These are phyloP conservation scores for Irpex sp. DNA, from an alignment of 1,284 basidiomycete genomes.

Conservation along the genomic window DNA sequence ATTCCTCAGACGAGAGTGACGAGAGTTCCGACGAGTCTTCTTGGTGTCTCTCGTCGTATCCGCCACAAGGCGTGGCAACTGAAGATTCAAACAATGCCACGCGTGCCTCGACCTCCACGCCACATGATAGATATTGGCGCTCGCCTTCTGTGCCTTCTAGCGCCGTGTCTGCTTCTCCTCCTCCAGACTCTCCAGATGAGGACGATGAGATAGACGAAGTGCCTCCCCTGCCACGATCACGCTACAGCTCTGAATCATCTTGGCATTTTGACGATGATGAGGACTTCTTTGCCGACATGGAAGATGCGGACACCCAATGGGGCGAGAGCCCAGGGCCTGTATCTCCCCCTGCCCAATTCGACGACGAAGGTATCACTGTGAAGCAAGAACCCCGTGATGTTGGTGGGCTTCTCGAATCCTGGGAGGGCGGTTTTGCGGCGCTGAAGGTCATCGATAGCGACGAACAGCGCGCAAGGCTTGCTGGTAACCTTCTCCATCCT, in stretches of 20 bases:
- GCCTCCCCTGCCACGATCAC: neutral
- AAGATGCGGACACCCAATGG: conserved; percentile 50
- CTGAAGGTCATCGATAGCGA: conserved; percentile 37
- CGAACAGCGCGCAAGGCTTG: conserved; percentile 34
- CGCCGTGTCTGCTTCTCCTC: conserved; percentile 56
- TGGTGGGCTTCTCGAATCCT: conserved; percentile 57
- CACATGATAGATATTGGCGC: conserved; percentile 34
- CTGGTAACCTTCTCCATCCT: conserved; percentile 23
- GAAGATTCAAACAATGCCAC: conserved; percentile 44
- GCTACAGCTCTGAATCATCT: neutral
- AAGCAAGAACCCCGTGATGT: conserved; percentile 61
- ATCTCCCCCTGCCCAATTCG: conserved; percentile 44
- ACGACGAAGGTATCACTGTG: conserved; percentile 34
- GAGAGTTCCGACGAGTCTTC: conserved; percentile 23
- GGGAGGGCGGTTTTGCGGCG: conserved; percentile 40
- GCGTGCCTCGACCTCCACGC: conserved; percentile 18
- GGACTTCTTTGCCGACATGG: conserved; percentile 27
- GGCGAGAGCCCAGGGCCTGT: conserved; percentile 53
- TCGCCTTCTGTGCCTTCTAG: conserved; percentile 53
- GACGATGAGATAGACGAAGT: conserved; percentile 20
- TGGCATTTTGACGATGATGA: conserved; percentile 21
- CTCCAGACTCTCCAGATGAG: conserved; percentile 64
- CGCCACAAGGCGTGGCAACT: conserved; percentile 45
- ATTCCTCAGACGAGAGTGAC: conserved; percentile 17
- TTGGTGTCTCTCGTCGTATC: conserved; percentile 35